Percentiles rank a stretch among this genome's conserved stretches.
phyloP scores from a whole-genome alignment of 768 basidiomycete genomes.

The Pulveroboletus ravenelii region DNA sequence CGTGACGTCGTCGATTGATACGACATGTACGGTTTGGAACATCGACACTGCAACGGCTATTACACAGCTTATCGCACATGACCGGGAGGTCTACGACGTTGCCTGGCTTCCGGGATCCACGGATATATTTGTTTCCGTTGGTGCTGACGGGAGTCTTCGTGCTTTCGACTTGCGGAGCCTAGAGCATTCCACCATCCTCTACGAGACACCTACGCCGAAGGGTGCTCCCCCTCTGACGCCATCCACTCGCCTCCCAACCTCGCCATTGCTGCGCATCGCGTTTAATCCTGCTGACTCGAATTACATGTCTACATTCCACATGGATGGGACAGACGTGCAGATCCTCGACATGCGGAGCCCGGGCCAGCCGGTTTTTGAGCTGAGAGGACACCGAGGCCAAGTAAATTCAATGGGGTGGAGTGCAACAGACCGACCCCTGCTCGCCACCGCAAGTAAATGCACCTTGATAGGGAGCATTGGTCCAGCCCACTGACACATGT shows the following conservation, averaged over 20 bases:
- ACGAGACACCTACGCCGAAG: constrained; percentile 86
- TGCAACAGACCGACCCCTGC: constrained; percentile 70
- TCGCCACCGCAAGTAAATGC: constrained; percentile 81
- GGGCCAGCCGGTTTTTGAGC: constrained; percentile 90
- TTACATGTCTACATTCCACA: constrained; percentile 96
- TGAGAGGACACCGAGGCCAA: constrained; percentile 75
- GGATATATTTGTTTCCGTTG: constrained; percentile 97
- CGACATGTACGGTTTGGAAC: constrained; percentile 99
- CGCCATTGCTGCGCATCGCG: constrained; percentile 79
- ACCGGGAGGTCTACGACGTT: constrained; percentile 94
- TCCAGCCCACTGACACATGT: background rate
- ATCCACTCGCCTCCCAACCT: constrained; percentile 66
- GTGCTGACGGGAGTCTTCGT: constrained; percentile 92
- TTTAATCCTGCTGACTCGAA: constrained; percentile 91
- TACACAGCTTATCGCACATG: constrained; percentile 96
- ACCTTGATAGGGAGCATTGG: background rate
- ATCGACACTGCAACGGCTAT: constrained; percentile 90
- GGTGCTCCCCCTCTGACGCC: constrained; percentile 56
- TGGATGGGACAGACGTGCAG: constrained; percentile 85
- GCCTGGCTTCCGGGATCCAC: constrained; percentile 97
- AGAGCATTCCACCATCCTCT: constrained; percentile 97
- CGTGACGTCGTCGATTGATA: constrained; percentile 97
- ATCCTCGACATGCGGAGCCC: constrained; percentile 97
- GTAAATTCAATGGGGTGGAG: constrained; percentile 93
- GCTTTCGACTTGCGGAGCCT: constrained; percentile 95